A percentile compares a stretch with the other conserved stretches of the same genome.
phyloP scores from a whole-genome alignment of 2,329 filamentous ascomycete species.

The Hortaea sp. region DNA sequence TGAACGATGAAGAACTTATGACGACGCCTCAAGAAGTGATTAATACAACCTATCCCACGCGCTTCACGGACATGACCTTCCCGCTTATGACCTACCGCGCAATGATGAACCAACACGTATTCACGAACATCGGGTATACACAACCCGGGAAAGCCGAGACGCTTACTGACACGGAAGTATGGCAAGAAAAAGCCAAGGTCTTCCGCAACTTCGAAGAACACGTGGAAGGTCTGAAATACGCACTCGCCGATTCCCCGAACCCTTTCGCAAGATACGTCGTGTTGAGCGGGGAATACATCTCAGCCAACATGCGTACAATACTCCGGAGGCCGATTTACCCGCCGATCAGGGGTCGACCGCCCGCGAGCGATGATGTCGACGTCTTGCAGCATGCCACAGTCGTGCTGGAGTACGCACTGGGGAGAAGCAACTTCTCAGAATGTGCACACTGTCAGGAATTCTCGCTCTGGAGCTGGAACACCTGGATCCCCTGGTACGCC shows the following conservation, averaged over 20 bases:
- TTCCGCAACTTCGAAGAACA: neutral
- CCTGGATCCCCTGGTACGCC: constrained; percentile 1
- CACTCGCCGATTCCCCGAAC: neutral
- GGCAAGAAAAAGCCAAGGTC: neutral
- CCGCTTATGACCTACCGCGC: neutral
- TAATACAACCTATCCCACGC: neutral
- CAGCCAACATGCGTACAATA: neutral
- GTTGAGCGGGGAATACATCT: neutral
- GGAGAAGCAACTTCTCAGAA: neutral
- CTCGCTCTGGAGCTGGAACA: neutral
- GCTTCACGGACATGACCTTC: neutral
- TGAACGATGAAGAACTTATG: neutral
- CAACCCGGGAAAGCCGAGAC: neutral
- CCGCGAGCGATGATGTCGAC: neutral
- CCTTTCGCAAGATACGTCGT: neutral
- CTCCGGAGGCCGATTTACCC: neutral
- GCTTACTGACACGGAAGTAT: neutral
- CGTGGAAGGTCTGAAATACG: neutral
- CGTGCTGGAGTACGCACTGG: neutral
- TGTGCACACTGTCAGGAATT: neutral
- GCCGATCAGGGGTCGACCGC: neutral
- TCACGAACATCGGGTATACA: neutral
- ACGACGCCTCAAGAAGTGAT: neutral
- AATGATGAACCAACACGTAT: neutral
- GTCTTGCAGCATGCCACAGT: neutral